A percentile compares a stretch with the other conserved stretches of the same genome.
These are phyloP conservation scores for Allium cepa DNA, from an alignment of 106 monocot genomes.

Conservation along the genomic window DNA sequence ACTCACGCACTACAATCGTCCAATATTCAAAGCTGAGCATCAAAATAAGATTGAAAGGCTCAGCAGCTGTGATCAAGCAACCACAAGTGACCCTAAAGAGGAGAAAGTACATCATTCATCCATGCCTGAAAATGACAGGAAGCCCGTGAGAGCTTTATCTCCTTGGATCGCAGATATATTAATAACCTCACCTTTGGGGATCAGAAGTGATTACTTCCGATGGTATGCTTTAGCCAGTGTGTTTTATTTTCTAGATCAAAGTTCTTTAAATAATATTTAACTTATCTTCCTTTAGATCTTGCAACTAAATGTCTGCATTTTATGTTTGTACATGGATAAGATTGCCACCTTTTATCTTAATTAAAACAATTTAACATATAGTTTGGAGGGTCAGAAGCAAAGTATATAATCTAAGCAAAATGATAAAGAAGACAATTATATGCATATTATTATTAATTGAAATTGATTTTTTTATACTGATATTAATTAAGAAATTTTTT, in stretches of 20 bases:
- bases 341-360: too few species aligned
- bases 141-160: constrained; percentile 73
- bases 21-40: constrained; percentile 72
- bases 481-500: too few species aligned
- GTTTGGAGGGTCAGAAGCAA: too few species aligned
- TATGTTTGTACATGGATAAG: background rate
- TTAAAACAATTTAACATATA: too few species aligned
- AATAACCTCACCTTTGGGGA: constrained; percentile 91
- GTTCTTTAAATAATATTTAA: background rate
- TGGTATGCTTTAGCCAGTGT: constrained; percentile 36
- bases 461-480: too few species aligned
- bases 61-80: constrained; percentile 38
- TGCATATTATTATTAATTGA: too few species aligned
- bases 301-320: background rate
- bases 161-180: constrained; percentile 98
- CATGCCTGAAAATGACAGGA: constrained; percentile 62
- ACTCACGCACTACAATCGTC: constrained; percentile 91
- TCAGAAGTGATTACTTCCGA: constrained; percentile 95
- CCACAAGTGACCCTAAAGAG: constrained; percentile 46
- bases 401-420: too few species aligned
- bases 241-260: background rate
- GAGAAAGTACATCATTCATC: constrained; percentile 21
- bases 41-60: constrained; percentile 47
- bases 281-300: background rate
- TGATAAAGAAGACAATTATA: too few species aligned